A percentile compares a stretch with the other conserved stretches of the same genome.
These are phyloP conservation scores for Rhizophora mangle DNA, from an alignment of 345 rosid genomes.

Conservation along the genomic window DNA sequence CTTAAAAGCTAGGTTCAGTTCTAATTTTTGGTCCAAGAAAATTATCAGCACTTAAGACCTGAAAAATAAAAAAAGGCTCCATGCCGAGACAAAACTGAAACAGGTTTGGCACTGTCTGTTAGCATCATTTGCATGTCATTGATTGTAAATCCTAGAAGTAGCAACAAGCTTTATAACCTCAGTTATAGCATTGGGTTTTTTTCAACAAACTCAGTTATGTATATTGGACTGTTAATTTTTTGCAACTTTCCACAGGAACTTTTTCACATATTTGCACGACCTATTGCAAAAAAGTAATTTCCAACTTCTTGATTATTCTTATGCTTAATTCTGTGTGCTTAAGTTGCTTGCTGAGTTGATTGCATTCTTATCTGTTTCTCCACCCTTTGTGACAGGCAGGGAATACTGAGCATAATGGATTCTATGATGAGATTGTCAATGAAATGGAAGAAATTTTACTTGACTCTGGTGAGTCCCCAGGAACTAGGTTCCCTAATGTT, in stretches of 20 bases:
- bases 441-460: conserved; percentile 98
- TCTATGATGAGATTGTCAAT: conserved; percentile 80
- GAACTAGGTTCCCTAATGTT: conserved; percentile 52
- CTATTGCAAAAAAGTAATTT: background rate
- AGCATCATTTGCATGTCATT: conserved; percentile 1
- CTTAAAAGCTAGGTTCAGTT: background rate
- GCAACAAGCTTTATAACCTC: background rate
- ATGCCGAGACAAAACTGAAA: background rate
- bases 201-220: background rate
- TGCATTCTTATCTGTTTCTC: conserved; percentile 14
- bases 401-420: conserved; percentile 51
- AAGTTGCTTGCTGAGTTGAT: conserved; percentile 18
- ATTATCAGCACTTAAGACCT: too few relatives aligned
- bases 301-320: background rate
- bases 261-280: background rate
- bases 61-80: background rate
- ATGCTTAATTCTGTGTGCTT: background rate
- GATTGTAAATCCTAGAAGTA: background rate
- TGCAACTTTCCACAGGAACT: background rate
- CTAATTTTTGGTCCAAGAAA: background rate
- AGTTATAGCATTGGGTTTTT: conserved; percentile 2
- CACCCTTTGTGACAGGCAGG: conserved; percentile 29
- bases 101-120: background rate
- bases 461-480: conserved; percentile 68
- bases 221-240: background rate